These are phyloP conservation scores for Metschnikowia vanudenii DNA, from an alignment of 805 yeast species.

Conservation along the genomic window DNA sequence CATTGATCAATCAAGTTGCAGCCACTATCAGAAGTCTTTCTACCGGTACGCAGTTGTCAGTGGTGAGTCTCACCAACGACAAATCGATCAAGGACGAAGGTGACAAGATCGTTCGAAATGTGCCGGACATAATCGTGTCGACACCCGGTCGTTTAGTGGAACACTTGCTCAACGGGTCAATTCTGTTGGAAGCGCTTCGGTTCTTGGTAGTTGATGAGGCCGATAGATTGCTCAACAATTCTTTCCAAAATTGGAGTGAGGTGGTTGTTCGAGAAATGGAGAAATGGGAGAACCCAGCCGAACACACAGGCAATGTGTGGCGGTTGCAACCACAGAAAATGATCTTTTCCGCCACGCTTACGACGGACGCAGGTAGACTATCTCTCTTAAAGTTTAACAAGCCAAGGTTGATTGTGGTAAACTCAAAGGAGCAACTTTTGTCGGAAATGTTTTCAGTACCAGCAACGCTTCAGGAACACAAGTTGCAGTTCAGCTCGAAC, in stretches of 20 bases:
- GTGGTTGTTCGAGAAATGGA: constrained; percentile 44
- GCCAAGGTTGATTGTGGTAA: constrained; percentile 76
- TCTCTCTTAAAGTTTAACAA: constrained; percentile 63
- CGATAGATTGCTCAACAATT: constrained; percentile 77
- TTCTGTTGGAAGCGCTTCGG: constrained; percentile 52
- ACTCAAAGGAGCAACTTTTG: constrained; percentile 47
- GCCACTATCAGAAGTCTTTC: constrained; percentile 57
- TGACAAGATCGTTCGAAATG: constrained; percentile 38
- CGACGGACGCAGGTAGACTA: constrained; percentile 88
- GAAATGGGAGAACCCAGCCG: constrained; percentile 14
- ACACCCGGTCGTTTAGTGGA: constrained; percentile 88
- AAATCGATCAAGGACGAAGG: constrained; percentile 62
- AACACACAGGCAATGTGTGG: constrained; percentile 33
- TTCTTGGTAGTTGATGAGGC: constrained; percentile 80
- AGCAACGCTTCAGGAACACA: constrained; percentile 45
- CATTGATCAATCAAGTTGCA: constrained; percentile 80
- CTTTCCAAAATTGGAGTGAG: constrained; percentile 90
- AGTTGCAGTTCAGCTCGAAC: constrained; percentile 38
- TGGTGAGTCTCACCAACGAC: constrained; percentile 59
- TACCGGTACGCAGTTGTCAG: constrained; percentile 64
- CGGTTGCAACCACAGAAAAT: constrained; percentile 51
- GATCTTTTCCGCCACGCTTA: constrained; percentile 88
- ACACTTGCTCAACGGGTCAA: constrained; percentile 47
- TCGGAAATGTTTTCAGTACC: constrained; percentile 66
- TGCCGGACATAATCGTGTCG: constrained; percentile 67